Evolutionary conservation across 805 yeast genomes (phyloP).

Genomic region (Yamadazyma tumulicola): DNA sequence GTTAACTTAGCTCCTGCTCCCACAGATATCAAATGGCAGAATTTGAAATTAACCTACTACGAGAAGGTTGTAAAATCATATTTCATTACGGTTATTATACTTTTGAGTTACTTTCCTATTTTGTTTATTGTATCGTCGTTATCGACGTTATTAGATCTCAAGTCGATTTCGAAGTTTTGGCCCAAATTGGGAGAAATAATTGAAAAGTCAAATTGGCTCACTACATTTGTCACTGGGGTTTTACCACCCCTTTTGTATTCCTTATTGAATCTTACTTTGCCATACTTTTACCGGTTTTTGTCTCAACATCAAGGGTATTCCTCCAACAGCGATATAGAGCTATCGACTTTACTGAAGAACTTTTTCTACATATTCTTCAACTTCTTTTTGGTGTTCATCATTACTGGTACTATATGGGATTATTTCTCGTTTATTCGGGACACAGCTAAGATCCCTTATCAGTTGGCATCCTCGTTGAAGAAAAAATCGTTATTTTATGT

Average conservation of each 20-base stretch:
- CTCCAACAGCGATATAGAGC: constrained; percentile 57
- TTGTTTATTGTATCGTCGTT: constrained; percentile 55
- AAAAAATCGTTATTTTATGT: constrained; percentile 52
- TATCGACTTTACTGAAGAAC: constrained; percentile 54
- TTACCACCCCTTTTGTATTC: constrained; percentile 61
- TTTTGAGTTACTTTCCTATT: constrained; percentile 48
- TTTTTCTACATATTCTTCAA: constrained; percentile 60
- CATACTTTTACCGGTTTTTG: constrained; percentile 52
- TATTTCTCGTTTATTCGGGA: constrained; percentile 55
- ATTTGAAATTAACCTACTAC: constrained; percentile 40
- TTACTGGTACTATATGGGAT: constrained; percentile 60
- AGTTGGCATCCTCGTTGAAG: constrained; percentile 51
- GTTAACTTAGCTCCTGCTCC: constrained; percentile 47
- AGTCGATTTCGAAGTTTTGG: constrained; percentile 54
- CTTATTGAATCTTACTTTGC: constrained; percentile 48
- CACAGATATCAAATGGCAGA: constrained; percentile 44
- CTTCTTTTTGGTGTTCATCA: constrained; percentile 57
- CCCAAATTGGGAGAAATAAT: constrained; percentile 56
- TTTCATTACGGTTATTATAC: constrained; percentile 40
- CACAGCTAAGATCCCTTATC: constrained; percentile 56
- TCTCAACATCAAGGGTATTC: constrained; percentile 50
- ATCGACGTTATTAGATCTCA: constrained; percentile 53
- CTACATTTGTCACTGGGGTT: constrained; percentile 58
- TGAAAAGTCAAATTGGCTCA: constrained; percentile 46
- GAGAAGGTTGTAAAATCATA: constrained; percentile 37